phyloP scores from a whole-genome alignment of 1,284 basidiomycete species.

The Baeospora myosura region DNA sequence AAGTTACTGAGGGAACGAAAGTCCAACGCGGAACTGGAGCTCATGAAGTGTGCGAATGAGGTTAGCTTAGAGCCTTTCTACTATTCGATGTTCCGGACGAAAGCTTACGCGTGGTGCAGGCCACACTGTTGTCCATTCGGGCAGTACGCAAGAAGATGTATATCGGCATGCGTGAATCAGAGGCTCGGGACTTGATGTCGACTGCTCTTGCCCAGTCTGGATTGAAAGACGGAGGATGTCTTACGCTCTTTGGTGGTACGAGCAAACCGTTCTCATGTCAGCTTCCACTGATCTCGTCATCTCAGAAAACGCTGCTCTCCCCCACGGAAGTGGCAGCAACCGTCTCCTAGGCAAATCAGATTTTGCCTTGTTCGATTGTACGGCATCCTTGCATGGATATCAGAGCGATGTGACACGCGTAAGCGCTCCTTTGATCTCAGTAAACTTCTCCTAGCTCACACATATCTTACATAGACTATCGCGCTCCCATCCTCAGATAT shows the following conservation, averaged over 20 bases:
- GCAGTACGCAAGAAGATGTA: conserved; percentile 54
- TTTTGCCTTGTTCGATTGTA: conserved; percentile 74
- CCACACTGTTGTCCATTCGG: conserved; percentile 68
- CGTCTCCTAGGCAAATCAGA: conserved; percentile 50
- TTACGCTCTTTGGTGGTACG: conserved; percentile 74
- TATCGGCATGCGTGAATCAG: conserved; percentile 72
- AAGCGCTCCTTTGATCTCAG: conserved; percentile 15
- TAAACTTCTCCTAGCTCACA: not conserved
- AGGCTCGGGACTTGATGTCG: conserved; percentile 50
- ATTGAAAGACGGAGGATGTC: conserved; percentile 46
- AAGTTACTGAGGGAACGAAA: conserved; percentile 66
- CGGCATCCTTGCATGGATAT: conserved; percentile 67
- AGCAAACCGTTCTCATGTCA: not conserved
- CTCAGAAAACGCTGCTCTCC: conserved; percentile 76
- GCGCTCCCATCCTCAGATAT: conserved; percentile 54
- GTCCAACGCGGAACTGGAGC: conserved; percentile 59
- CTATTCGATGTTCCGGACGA: too few relatives aligned
- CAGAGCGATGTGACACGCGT: conserved; percentile 74
- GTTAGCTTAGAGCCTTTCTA: conserved; percentile 33
- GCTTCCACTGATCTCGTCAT: conserved; percentile 1
- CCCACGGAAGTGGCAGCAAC: conserved; percentile 75
- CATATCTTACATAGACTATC: conserved; percentile 48
- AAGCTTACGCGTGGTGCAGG: too few relatives aligned
- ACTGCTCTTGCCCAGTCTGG: conserved; percentile 52
- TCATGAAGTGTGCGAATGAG: conserved; percentile 77